A percentile compares a stretch with the other conserved stretches of the same genome.
These are phyloP conservation scores for Cytospora paraplurivora DNA, from an alignment of 2,329 filamentous ascomycete genomes.

Conservation along the genomic window DNA sequence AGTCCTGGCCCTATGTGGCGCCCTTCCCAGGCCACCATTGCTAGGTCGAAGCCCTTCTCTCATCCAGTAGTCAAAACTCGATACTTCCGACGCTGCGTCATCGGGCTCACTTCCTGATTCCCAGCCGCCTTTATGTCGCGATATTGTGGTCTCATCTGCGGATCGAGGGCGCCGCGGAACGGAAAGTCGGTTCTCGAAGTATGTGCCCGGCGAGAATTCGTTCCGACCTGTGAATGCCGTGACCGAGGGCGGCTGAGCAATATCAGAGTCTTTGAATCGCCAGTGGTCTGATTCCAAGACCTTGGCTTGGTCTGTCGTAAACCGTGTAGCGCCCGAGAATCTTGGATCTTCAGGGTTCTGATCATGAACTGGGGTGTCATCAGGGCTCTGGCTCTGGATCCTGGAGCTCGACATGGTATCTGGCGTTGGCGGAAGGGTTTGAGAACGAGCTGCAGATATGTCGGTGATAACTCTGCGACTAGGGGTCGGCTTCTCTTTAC, in stretches of 20 bases:
- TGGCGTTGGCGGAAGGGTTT: constrained; percentile 57
- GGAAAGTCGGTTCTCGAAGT: constrained; percentile 37
- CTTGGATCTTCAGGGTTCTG: constrained; percentile 38
- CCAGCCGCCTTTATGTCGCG: constrained; percentile 46
- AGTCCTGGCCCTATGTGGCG: neutral
- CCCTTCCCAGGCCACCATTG: constrained; percentile 23
- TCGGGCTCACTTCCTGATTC: constrained; percentile 47
- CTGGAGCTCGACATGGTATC: constrained; percentile 62
- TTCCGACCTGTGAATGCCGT: constrained; percentile 39
- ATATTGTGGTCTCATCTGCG: constrained; percentile 49
- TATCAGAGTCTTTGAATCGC: constrained; percentile 14
- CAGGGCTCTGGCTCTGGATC: constrained; percentile 52
- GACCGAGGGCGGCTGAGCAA: constrained; percentile 37
- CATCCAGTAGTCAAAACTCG: constrained; percentile 61
- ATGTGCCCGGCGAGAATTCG: constrained; percentile 32
- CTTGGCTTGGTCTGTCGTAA: constrained; percentile 7
- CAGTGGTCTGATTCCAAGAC: constrained; percentile 19
- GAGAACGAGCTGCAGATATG: constrained; percentile 44
- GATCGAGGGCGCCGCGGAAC: constrained; percentile 49
- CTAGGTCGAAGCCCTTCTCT: constrained; percentile 52
- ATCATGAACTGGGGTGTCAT: constrained; percentile 48
- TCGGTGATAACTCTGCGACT: constrained; percentile 54
- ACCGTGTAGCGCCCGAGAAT: constrained; percentile 28
- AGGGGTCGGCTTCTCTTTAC: constrained; percentile 48
- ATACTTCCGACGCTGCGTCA: constrained; percentile 50